Evolutionary conservation across 2,329 filamentous ascomycete species (phyloP), one percentile per base, ranked within the genome.

Genomic region (Fusarium cyanostomum): DNA sequence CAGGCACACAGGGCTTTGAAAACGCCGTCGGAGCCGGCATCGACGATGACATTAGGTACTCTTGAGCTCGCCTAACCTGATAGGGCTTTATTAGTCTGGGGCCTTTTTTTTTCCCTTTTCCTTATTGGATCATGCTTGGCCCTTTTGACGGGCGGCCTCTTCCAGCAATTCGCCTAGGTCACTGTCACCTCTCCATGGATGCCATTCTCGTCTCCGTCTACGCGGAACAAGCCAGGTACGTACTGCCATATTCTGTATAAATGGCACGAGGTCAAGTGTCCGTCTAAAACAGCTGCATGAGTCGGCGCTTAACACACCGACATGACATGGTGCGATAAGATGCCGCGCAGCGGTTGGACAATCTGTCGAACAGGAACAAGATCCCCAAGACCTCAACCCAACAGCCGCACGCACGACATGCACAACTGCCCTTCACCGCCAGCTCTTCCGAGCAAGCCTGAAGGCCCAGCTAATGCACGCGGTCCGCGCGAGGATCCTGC

Each of bases 381-480:
- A 56, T 59, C 38, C 38, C 27, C 30, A 48, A 33, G 24, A 52
- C 38, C 31, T 45, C 31, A 37, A 33, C 27, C 38, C 31, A 48
- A 45, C 50, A 38, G 43, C 46, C 41, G 41, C 52, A 60, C 58
- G 61, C 61, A 62, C 43, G 58, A 64, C 61, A 64, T 64, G 58
- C 50, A 48, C 37, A 39, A 38, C 9, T 42, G 18, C 15, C 33
- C 48, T 59, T 63, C 60, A 70, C 65, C 67, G 67, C 67, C 67
- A 69, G 56, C 59, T 66, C 28, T 39, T 50, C 39, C 21, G 21
- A 35, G 18, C 45, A 54, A 33, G 38, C 44, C 52, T 34, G 33
- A 33, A 24, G 37, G 18, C 16, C 46, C 43, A 52, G 37, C 65
- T 62, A 68, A 65, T 62, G 57, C 64, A 66, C 34, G 15, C 67